Percentiles rank a stretch among this genome's conserved stretches.
These are phyloP conservation scores for Pseudomicrostroma phylloplanum DNA, from an alignment of 1,284 basidiomycete genomes.

Conservation along the genomic window DNA sequence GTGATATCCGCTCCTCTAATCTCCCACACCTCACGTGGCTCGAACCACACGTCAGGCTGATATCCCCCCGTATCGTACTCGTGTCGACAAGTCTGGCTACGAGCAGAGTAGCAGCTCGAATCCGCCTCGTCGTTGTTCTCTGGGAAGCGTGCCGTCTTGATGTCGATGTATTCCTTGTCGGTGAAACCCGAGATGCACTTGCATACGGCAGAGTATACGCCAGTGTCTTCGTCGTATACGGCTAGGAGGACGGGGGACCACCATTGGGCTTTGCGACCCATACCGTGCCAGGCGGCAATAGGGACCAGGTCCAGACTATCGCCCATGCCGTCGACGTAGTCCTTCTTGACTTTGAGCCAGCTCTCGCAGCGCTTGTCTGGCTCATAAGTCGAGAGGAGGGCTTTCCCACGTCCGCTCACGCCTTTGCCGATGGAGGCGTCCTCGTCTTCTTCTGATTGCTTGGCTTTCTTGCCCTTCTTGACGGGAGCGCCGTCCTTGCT, in stretches of 20 bases:
- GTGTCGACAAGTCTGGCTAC: slow-evolving; percentile 2
- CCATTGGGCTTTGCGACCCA: slow-evolving; percentile 85
- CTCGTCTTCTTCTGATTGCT: slow-evolving; percentile 47
- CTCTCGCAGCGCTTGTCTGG: slow-evolving; percentile 56
- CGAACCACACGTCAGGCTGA: slow-evolving; percentile 74
- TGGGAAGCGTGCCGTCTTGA: slow-evolving; percentile 16
- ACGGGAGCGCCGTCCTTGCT: slow-evolving; percentile 1
- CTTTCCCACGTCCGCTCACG: slow-evolving; percentile 57
- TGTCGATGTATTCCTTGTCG: slow-evolving; percentile 65
- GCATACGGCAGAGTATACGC: slow-evolving; percentile 58
- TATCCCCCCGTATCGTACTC: slow-evolving; percentile 57
- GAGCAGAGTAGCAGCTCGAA: slow-evolving; percentile 24
- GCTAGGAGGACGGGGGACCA: slow-evolving; percentile 86
- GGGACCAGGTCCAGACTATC: slow-evolving; percentile 48
- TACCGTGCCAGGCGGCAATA: slow-evolving; percentile 72
- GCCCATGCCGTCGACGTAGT: slow-evolving; percentile 63
- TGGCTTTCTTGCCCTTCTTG: neutral
- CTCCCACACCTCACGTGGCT: slow-evolving; percentile 65
- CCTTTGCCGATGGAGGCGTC: slow-evolving; percentile 24
- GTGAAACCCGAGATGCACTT: slow-evolving; percentile 66
- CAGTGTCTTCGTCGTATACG: slow-evolving; percentile 64
- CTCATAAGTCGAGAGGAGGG: slow-evolving; percentile 80
- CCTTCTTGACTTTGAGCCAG: slow-evolving; percentile 66
- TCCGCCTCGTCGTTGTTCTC: slow-evolving; percentile 29
- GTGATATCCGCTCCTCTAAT: slow-evolving; percentile 77